Conservation (phyloP, 1,139 yeast genomes). For the Eremothecium gossypii region DNA sequence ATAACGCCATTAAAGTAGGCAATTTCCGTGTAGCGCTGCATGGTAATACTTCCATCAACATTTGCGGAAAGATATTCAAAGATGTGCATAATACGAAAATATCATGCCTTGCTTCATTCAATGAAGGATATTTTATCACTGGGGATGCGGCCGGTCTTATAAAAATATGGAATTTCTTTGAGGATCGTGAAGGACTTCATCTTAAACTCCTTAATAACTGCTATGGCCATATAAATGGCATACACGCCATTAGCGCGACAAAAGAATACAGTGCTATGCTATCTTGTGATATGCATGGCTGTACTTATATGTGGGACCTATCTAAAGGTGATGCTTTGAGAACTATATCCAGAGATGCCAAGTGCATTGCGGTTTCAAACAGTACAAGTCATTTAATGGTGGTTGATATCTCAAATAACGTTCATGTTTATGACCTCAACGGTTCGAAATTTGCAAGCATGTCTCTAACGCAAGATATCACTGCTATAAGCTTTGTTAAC, state of each 20-base stretch:
- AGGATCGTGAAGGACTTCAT: not conserved
- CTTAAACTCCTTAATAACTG: constrained; percentile 20
- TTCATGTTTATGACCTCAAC: constrained; percentile 44
- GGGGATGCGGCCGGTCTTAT: constrained; percentile 50
- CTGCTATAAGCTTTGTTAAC: constrained; percentile 20
- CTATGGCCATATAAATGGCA: constrained; percentile 43
- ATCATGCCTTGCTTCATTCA: constrained; percentile 20
- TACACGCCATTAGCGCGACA: constrained; percentile 38
- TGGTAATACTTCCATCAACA: constrained; percentile 17
- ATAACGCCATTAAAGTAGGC: not conserved
- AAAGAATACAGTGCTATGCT: constrained; percentile 45
- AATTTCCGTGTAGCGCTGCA: constrained; percentile 9
- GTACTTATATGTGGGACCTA: constrained; percentile 51
- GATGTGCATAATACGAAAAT: constrained; percentile 19
- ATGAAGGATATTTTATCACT: constrained; percentile 35
- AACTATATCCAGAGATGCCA: constrained; percentile 29
- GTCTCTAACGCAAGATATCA: constrained; percentile 10
- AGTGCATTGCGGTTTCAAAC: constrained; percentile 40
- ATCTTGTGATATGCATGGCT: constrained; percentile 44
- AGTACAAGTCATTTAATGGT: constrained; percentile 47
- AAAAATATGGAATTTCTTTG: constrained; percentile 42
- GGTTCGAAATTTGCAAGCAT: constrained; percentile 36
- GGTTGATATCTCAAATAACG: constrained; percentile 19
- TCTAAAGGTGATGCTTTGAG: constrained; percentile 43
- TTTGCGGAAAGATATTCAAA: constrained; percentile 21